phyloP scores from a whole-genome alignment of 2,329 filamentous ascomycete species.

The Cucurbitaria berberidis region DNA sequence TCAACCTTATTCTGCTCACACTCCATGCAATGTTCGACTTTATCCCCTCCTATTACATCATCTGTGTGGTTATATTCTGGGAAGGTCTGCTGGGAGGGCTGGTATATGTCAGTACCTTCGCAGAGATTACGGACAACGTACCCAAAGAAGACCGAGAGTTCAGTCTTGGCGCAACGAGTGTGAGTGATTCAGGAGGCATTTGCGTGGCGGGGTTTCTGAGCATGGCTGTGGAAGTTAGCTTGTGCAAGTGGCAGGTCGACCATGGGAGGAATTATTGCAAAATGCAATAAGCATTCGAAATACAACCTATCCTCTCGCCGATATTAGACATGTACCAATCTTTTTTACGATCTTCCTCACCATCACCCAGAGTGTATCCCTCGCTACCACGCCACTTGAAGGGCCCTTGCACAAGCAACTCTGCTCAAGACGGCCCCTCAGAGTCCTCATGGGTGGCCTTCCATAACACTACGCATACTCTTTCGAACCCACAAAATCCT shows the following conservation, averaged over 20 bases:
- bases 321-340: no score
- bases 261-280: slow-evolving; percentile 71
- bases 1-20: slow-evolving; percentile 75
- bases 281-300: slow-evolving; percentile 24
- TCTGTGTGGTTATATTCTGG: slow-evolving; percentile 89
- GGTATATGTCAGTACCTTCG: slow-evolving; percentile 90
- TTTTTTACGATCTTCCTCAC: no score
- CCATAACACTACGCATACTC: no score
- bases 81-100: slow-evolving; percentile 88
- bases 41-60: slow-evolving; percentile 82
- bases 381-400: no score
- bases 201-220: slow-evolving; percentile 85
- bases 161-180: slow-evolving; percentile 84
- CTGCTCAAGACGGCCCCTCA: no score
- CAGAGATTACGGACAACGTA: slow-evolving; percentile 87
- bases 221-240: slow-evolving; percentile 78
- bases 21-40: slow-evolving; percentile 80
- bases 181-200: slow-evolving; percentile 90
- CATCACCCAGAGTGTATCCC: no score
- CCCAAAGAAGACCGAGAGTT: slow-evolving; percentile 83
- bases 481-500: no score
- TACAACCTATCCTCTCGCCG: no score
- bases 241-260: slow-evolving; percentile 85
- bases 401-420: no score
- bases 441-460: no score